A percentile compares a stretch with the other conserved stretches of the same genome.
Evolutionary conservation across 345 rosid genomes (phyloP).

Genomic region (Eucalyptus marginata): DNA sequence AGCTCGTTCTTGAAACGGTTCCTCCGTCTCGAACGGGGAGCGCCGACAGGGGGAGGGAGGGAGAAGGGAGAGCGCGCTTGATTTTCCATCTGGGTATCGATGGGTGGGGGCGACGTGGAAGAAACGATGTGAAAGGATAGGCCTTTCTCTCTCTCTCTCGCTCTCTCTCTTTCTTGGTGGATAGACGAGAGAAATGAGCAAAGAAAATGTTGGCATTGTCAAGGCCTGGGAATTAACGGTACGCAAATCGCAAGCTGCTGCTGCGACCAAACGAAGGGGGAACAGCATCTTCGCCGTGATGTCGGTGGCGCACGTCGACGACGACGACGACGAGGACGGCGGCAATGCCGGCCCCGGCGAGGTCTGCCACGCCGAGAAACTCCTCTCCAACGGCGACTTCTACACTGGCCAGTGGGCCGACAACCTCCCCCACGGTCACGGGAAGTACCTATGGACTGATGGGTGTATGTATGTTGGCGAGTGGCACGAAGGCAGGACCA

Average conservation of each 20-base stretch:
- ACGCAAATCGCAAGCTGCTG: constrained; percentile 22
- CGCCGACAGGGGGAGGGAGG: neutral
- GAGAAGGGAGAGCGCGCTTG: neutral
- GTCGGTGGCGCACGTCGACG: constrained; percentile 81
- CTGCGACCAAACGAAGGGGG: constrained; percentile 18
- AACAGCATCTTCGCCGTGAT: constrained; percentile 22
- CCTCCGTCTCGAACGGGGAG: neutral
- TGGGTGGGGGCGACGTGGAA: neutral
- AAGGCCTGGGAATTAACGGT: constrained; percentile 35
- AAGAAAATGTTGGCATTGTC: constrained; percentile 2
- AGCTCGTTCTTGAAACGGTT: neutral
- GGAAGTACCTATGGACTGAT: constrained; percentile 64
- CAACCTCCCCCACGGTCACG: constrained; percentile 47
- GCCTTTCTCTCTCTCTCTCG: neutral
- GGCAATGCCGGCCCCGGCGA: constrained; percentile 17
- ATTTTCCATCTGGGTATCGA: neutral
- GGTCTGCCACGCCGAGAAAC: constrained; percentile 28
- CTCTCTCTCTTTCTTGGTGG: neutral
- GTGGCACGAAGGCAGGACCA: constrained; percentile 47
- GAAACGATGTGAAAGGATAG: neutral
- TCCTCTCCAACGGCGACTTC: constrained; percentile 50
- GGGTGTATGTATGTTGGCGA: constrained; percentile 73
- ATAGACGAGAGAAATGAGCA: neutral
- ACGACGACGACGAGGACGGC: constrained; percentile 16
- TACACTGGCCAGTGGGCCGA: constrained; percentile 45